Percentiles rank a stretch among this genome's conserved stretches.
Conservation (phyloP, 805 yeast species). For the Hanseniaspora mollemarum region DNA sequence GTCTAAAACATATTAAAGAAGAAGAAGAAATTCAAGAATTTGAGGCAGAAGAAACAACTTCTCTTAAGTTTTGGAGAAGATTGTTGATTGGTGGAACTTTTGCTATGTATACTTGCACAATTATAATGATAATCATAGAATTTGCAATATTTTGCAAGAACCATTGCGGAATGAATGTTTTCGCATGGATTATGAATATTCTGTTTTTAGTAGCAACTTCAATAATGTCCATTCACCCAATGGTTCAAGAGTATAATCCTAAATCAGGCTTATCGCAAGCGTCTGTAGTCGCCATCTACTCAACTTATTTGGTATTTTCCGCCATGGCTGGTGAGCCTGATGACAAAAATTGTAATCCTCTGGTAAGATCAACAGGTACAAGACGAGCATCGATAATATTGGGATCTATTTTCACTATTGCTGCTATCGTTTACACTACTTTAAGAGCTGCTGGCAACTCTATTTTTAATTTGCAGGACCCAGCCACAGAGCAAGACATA, state of each 20-base stretch:
- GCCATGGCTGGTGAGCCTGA: slow-evolving; percentile 97
- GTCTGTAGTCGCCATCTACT: slow-evolving; percentile 87
- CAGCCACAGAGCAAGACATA: slow-evolving; percentile 26
- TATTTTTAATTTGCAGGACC: slow-evolving; percentile 40
- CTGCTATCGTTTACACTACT: slow-evolving; percentile 94
- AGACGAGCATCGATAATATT: slow-evolving; percentile 75
- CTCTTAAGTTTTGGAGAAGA: slow-evolving; percentile 53
- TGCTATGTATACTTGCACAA: slow-evolving; percentile 64
- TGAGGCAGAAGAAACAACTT: neutral
- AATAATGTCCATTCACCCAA: slow-evolving; percentile 62
- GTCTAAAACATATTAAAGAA: slow-evolving; percentile 79
- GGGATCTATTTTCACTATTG: slow-evolving; percentile 87
- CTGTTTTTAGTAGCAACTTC: slow-evolving; percentile 55
- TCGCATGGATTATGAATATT: slow-evolving; percentile 71
- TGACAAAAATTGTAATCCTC: slow-evolving; percentile 82
- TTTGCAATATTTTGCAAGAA: slow-evolving; percentile 67
- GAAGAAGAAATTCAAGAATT: slow-evolving; percentile 43
- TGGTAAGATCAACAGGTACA: slow-evolving; percentile 79
- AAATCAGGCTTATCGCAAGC: slow-evolving; percentile 94
- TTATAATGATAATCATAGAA: slow-evolving; percentile 67
- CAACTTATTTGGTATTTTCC: slow-evolving; percentile 79
- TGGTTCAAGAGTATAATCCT: slow-evolving; percentile 83
- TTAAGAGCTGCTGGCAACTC: slow-evolving; percentile 89
- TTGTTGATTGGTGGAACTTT: slow-evolving; percentile 78
- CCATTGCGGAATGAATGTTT: slow-evolving; percentile 80